Conservation (phyloP, 257 asterid species). For the Asclepias syriaca region DNA sequence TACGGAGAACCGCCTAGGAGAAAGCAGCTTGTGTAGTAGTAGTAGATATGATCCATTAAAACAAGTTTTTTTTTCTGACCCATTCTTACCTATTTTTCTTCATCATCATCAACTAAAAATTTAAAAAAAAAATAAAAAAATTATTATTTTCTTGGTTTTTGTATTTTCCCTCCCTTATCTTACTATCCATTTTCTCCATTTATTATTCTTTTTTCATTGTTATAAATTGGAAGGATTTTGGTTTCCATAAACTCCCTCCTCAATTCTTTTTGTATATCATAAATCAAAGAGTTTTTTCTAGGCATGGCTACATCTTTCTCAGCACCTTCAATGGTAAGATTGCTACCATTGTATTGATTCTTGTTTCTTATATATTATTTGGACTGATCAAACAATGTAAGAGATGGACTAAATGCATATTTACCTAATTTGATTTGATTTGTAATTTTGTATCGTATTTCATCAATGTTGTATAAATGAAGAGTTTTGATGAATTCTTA, state of each 20-base stretch:
- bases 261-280: too few species aligned
- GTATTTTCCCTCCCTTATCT: slow-evolving; percentile 23
- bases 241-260: slow-evolving; percentile 17
- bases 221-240: slow-evolving; percentile 39
- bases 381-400: too few species aligned
- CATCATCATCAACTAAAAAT: slow-evolving; percentile 1
- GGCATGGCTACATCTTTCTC: slow-evolving; percentile 92
- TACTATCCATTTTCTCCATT: slow-evolving; percentile 18
- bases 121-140: too few species aligned
- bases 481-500: background rate
- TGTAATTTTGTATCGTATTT: too few species aligned
- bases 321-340: slow-evolving; percentile 75
- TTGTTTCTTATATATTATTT: too few species aligned
- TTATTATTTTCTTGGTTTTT: slow-evolving; percentile 29
- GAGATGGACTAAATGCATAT: too few species aligned
- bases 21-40: slow-evolving; percentile 7
- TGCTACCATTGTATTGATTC: background rate
- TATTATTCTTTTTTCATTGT: slow-evolving; percentile 14
- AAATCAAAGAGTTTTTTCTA: slow-evolving; percentile 43
- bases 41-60: slow-evolving; percentile 4
- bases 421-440: too few species aligned
- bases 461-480: too few species aligned
- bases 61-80: too few species aligned
- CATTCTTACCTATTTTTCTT: slow-evolving; percentile 1
- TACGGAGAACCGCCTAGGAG: slow-evolving; percentile 27